Conservation (phyloP, 139 green algal genomes). For the Marvania coccoides region DNA sequence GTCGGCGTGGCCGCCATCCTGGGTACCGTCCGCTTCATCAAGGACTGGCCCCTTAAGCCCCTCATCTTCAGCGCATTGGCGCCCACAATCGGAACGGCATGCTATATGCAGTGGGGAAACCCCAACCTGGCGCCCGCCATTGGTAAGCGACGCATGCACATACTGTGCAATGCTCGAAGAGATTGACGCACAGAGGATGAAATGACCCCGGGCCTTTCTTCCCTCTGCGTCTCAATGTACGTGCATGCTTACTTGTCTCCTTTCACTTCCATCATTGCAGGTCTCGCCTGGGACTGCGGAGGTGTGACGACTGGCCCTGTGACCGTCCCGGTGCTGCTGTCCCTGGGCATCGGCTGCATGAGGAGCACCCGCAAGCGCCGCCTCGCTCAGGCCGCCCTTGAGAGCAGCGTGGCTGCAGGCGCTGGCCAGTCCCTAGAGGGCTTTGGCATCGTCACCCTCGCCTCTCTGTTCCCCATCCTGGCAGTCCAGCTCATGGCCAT, state of each 20-base stretch:
- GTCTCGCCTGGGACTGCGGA: constrained; percentile 36
- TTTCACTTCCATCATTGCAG: too few species aligned
- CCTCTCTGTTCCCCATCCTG: constrained; percentile 37
- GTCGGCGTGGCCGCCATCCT: constrained; percentile 37
- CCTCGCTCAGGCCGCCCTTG: constrained; percentile 17
- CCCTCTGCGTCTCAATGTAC: too few species aligned
- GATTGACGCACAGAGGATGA: too few species aligned
- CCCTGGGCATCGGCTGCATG: constrained; percentile 40
- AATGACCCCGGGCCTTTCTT: too few species aligned
- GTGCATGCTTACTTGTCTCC: too few species aligned
- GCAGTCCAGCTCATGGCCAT: constrained; percentile 41
- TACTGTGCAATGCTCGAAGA: too few species aligned
- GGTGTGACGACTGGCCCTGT: constrained; percentile 39
- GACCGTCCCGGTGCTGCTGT: constrained; percentile 39
- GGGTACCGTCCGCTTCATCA: constrained; percentile 36
- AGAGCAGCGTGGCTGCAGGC: constrained; percentile 8
- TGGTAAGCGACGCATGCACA: too few species aligned
- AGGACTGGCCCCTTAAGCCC: constrained; percentile 28
- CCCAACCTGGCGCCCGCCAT: constrained; percentile 25
- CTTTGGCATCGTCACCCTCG: constrained; percentile 47
- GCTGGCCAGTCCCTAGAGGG: constrained; percentile 39
- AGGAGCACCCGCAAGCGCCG: constrained; percentile 12
- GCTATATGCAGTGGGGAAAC: constrained; percentile 55
- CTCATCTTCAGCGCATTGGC: constrained; percentile 25
- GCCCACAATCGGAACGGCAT: constrained; percentile 30